Conservation (phyloP, 176 grass and related monocot genomes). For the Dendrocalamus sinicus region DNA sequence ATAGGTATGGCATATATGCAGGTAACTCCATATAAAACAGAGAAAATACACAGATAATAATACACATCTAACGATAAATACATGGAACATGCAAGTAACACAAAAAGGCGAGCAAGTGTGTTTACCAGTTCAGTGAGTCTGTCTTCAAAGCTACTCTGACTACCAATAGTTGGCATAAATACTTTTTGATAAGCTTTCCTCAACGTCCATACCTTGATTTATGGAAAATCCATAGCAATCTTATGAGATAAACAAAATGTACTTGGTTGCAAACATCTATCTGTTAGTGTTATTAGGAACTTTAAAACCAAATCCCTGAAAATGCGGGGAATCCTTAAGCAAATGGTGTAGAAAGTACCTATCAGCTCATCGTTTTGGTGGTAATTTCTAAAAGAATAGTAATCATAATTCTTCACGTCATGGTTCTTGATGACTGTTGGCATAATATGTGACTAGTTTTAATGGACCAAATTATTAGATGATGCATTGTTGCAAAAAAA, state of each 20-base stretch:
- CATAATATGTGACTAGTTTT: background rate
- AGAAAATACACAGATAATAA: no score
- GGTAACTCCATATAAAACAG: no score
- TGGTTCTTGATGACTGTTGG: background rate
- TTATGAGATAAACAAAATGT: conserved; percentile 6
- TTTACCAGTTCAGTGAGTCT: conserved; percentile 73
- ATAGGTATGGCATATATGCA: no score
- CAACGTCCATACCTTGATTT: conserved; percentile 62
- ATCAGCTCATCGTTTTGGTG: background rate
- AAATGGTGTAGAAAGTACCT: conserved; percentile 16
- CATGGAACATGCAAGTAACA: conserved; percentile 20
- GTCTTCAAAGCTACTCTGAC: conserved; percentile 62
- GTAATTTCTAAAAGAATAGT: background rate
- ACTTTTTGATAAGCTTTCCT: conserved; percentile 85
- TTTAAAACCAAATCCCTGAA: conserved; percentile 8
- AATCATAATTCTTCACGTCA: background rate
- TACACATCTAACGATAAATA: background rate
- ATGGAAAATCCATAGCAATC: conserved; percentile 9
- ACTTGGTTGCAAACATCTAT: conserved; percentile 18
- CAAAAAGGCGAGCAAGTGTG: conserved; percentile 1
- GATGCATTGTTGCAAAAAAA: background rate
- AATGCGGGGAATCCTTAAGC: background rate
- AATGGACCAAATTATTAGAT: background rate
- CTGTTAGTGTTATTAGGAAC: conserved; percentile 6
- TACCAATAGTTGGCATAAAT: conserved; percentile 68